Evolutionary conservation across 306 rosid genomes (phyloP).

Genomic region (Medicago truncatula): DNA sequence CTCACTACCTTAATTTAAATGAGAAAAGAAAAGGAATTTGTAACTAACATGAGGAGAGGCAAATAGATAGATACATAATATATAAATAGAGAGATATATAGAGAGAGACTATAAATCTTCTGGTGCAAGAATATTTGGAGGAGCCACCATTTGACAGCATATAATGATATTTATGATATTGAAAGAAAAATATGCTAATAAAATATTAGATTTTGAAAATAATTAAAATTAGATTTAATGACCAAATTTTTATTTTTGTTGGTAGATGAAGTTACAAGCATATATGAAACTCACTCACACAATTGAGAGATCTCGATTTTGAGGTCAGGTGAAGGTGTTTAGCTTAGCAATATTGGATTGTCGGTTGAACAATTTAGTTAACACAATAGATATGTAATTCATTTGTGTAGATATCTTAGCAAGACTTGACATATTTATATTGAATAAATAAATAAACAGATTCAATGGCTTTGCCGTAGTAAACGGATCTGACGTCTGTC

Average conservation of each 20-base stretch:
- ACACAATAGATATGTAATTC: neutral
- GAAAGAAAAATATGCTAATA: neutral
- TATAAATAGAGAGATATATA: constrained; percentile 54
- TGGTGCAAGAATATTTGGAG: constrained; percentile 92
- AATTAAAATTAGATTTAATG: neutral
- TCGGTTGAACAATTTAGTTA: neutral
- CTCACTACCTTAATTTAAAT: constrained; percentile 73
- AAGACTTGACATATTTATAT: neutral
- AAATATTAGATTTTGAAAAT: too few relatives aligned
- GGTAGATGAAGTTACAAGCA: too few relatives aligned
- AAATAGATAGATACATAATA: constrained; percentile 49
- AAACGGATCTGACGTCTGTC: neutral
- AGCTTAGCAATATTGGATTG: too few relatives aligned
- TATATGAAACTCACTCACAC: too few relatives aligned
- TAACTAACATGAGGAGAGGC: constrained; percentile 63
- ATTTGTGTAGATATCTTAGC: neutral
- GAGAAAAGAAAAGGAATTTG: constrained; percentile 73
- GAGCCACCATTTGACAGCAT: constrained; percentile 65
- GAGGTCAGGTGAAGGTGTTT: too few relatives aligned
- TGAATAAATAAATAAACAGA: neutral
- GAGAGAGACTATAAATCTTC: constrained; percentile 74
- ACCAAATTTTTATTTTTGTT: neutral
- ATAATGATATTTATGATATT: constrained; percentile 17
- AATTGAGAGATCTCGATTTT: too few relatives aligned
- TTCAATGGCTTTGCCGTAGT: neutral